A percentile compares a stretch with the other conserved stretches of the same genome.
Conservation (phyloP, 1,284 basidiomycete genomes). For the Austropuccinia psidii region DNA sequence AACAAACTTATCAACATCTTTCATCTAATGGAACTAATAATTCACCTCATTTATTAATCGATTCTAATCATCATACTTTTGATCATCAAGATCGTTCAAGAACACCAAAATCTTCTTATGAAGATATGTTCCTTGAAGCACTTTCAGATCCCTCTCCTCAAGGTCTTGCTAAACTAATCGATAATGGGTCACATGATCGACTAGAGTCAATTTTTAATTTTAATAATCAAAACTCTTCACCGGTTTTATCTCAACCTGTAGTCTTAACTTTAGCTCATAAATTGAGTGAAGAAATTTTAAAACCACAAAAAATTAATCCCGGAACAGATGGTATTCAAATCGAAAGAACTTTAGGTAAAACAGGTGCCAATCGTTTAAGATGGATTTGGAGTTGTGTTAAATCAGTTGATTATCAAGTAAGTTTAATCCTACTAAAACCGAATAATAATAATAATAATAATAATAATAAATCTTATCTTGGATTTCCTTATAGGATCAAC, state of each 20-base stretch:
- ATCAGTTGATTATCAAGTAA: neutral
- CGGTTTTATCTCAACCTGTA: slow-evolving; percentile 17
- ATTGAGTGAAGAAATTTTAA: neutral
- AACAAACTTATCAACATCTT: neutral
- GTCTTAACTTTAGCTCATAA: slow-evolving; percentile 10
- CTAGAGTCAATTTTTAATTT: neutral
- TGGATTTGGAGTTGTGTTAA: slow-evolving; percentile 22
- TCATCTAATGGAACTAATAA: no score
- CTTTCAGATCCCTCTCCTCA: neutral
- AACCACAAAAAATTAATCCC: neutral
- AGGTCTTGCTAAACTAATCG: neutral
- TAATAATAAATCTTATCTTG: neutral
- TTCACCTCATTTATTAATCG: no score
- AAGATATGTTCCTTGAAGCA: slow-evolving; percentile 15
- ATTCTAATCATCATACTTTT: no score
- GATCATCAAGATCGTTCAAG: neutral
- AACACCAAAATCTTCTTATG: neutral
- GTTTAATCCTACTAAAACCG: neutral
- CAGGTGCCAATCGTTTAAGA: neutral
- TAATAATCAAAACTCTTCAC: neutral
- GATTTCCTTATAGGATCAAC: neutral
- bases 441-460: neutral
- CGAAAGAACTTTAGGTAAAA: neutral
- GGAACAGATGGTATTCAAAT: neutral
- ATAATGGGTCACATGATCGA: neutral